A percentile compares a stretch with the other conserved stretches of the same genome.
Conservation (phyloP, 2,329 filamentous ascomycete species). For the Diaporthe ilicicola region DNA sequence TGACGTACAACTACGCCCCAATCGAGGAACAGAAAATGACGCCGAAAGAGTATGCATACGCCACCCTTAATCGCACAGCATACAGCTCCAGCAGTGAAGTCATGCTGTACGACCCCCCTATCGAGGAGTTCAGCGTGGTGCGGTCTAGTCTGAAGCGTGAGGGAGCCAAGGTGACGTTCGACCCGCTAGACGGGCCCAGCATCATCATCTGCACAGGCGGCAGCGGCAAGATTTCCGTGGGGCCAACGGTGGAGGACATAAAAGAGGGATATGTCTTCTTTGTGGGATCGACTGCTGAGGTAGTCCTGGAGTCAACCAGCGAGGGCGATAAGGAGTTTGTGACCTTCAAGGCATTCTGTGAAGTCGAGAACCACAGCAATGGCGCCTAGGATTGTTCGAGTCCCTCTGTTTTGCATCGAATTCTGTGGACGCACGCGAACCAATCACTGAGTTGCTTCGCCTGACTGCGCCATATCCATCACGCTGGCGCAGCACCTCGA, state of each 20-base stretch:
- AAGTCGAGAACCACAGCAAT: slow-evolving; percentile 67
- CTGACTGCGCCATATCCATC: not conserved
- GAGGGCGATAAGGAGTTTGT: slow-evolving; percentile 74
- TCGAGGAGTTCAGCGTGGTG: slow-evolving; percentile 94
- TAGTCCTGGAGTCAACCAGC: slow-evolving; percentile 73
- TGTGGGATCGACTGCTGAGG: slow-evolving; percentile 87
- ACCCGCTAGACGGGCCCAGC: slow-evolving; percentile 85
- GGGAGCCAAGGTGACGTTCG: slow-evolving; percentile 87
- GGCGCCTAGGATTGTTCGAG: slow-evolving; percentile 43
- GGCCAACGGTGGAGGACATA: slow-evolving; percentile 79
- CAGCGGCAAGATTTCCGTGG: slow-evolving; percentile 83
- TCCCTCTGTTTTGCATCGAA: not conserved
- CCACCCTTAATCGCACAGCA: slow-evolving; percentile 79
- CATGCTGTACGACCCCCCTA: slow-evolving; percentile 90
- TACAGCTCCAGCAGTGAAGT: slow-evolving; percentile 80
- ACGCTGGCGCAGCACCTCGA: not conserved
- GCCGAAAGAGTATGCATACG: slow-evolving; percentile 86
- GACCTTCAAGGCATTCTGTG: slow-evolving; percentile 94
- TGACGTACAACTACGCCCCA: slow-evolving; percentile 95
- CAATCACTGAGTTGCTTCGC: not conserved
- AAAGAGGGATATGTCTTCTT: slow-evolving; percentile 81
- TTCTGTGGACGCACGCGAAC: not conserved
- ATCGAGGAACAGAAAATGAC: slow-evolving; percentile 95
- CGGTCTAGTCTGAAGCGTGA: slow-evolving; percentile 76
- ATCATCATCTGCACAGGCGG: slow-evolving; percentile 92